A percentile compares a stretch with the other conserved stretches of the same genome.
Conservation (phyloP, 2,329 filamentous ascomycete species). For the Leptodontidium sp. region DNA sequence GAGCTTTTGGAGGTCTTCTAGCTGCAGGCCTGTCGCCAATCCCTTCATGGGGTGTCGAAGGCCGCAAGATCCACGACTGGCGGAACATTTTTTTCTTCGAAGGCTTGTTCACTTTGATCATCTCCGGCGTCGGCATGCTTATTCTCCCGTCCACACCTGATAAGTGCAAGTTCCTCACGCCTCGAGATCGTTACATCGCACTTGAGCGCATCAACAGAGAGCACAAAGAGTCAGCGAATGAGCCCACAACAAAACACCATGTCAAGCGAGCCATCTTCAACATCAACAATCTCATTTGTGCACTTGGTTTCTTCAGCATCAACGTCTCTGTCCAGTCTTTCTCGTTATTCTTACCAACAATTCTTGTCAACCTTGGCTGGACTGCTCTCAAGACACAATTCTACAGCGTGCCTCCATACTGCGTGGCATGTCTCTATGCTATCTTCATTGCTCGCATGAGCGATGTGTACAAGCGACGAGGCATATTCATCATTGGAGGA, state of each 20-base stretch:
- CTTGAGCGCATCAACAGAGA: constrained; percentile 51
- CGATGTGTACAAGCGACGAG: constrained; percentile 56
- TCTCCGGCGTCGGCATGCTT: constrained; percentile 53
- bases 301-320: constrained; percentile 47
- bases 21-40: constrained; percentile 51
- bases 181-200: constrained; percentile 53
- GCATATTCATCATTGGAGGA: constrained; percentile 58
- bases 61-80: constrained; percentile 78
- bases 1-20: constrained; percentile 80
- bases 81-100: constrained; percentile 72
- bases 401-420: constrained; percentile 57
- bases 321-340: constrained; percentile 55
- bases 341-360: constrained; percentile 61
- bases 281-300: constrained; percentile 38
- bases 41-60: constrained; percentile 26
- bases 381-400: constrained; percentile 56
- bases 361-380: constrained; percentile 33
- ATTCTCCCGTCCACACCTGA: constrained; percentile 52
- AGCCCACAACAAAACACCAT: constrained; percentile 51
- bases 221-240: constrained; percentile 49
- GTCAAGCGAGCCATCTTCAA: constrained; percentile 52
- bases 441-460: constrained; percentile 58
- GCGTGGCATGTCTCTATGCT: constrained; percentile 68
- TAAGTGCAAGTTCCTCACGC: constrained; percentile 52
- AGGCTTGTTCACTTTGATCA: constrained; percentile 47